Evolutionary conservation across 208 protist genomes (phyloP), one percentile per base, ranked within the genome.

Genomic region (Wallacemonas sp.): DNA sequence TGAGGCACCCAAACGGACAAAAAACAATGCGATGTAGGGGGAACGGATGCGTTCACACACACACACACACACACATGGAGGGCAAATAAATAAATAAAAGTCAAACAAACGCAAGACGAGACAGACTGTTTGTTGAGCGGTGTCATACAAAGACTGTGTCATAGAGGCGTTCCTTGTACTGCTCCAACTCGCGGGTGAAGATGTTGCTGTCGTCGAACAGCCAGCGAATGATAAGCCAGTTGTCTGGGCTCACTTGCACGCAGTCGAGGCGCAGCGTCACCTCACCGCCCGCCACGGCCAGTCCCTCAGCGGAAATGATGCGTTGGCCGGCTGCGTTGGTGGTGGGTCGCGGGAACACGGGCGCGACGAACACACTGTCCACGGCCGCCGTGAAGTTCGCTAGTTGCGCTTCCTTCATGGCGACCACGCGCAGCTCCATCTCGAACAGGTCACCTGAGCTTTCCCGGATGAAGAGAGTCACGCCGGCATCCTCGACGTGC

Each of bases 151-250:
- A 67, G 8, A 73, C 65, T 0, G 39, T 61, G 4, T 80, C 65
- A 34, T 81, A 34, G 14, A 87, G 67, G 1, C 65, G 62, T 1
- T 76, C 41, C 26, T 77, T 54, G 64, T 87, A 90, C 44, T 69
- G 64, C 24, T 83, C 66, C 36, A 90, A 61, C 30, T 78, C 73
- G 11, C 49, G 55, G 12, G 75, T 68, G 34, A 81, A 46, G 11
- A 73, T 57, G 38, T 41, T 67, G 34, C 64, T 70, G 34, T 43
- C 65, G 21, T 52, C 54, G 55, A 71, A 75, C 14, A 81, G 41
- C 74, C 74, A 87, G 38, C 83, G 81, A 46, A 81, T 34, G 6
- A 83, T 48, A 3, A 83, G 56, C 85, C 85, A 90, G 44, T 61
- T 24, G 36, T 64, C 73, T 0, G 36, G 62, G 0, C 46, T 36